Base-by-base conservation (phyloP, 352 stramenopile species). In the Pythium scleroteichum region DNA sequence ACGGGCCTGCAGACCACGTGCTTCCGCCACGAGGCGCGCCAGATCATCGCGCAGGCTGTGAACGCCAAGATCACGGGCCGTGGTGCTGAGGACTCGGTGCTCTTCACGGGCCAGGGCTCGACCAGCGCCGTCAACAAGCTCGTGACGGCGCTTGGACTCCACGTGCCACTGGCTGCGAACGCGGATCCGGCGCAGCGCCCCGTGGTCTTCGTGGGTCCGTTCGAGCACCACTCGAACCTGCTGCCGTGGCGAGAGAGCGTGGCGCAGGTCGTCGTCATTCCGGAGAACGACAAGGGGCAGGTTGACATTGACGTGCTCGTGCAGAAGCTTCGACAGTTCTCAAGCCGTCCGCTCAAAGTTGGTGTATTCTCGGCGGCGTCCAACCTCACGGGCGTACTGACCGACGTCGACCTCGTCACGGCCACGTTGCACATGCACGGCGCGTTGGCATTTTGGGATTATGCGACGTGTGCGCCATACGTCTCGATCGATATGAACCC, bases 171-270 rank as follows among this genome's bases (percentile, higher is more conserved):
- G 29, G 27, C 62, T 1, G 22, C 57, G 0, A 67, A 29, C 9
- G 12, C 52, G 14, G 41, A 59, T 10, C 40, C 55, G 10, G 33
- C 46, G 2, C 67, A 58, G 69, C 85, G 27, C 13, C 75, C 89
- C 3, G 73, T 97, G 7, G 90, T 97, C 53, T 85, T 96, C 51
- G 82, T 87, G 27, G 76, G 88, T 22, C 94, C 93, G 17, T 97
- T 94, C 52, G 96, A 98, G 71, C 96, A 99, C 71, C 96, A 99
- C 71, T 97, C 88, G 23, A 98, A 98, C 72, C 50, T 98, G 17
- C 68, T 99, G 14, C 93, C 93, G 13, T 99, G 94, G 94, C 69
- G 94, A 53, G 95, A 99, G 78, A 87, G 73, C 50, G 70, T 62
- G 26, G 78, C 75, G 0, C 75, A 93, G 32, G 78, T 95, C 19